A percentile compares a stretch with the other conserved stretches of the same genome.
Evolutionary conservation across 2,329 filamentous ascomycete species (phyloP).

Genomic region (Dactylellina drechsleri): DNA sequence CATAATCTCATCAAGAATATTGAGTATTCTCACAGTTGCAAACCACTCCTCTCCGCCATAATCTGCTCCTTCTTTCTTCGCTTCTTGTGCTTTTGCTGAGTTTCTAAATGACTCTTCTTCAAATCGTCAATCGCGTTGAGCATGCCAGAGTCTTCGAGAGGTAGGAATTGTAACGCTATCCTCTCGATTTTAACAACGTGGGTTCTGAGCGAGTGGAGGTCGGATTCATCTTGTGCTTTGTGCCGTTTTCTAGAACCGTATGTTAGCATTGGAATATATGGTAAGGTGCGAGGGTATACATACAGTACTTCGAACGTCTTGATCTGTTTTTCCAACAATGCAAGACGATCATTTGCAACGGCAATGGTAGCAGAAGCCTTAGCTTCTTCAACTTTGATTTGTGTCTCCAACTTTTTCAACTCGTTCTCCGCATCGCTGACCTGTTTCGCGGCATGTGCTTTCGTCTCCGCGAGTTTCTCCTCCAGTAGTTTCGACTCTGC

Average conservation of each 20-base stretch:
- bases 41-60: constrained; percentile 44
- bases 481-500: constrained; percentile 19
- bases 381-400: constrained; percentile 48
- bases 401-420: constrained; percentile 46
- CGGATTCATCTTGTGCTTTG: constrained; percentile 48
- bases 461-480: constrained; percentile 33
- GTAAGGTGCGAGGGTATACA: constrained; percentile 1
- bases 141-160: constrained; percentile 52
- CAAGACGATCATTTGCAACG: constrained; percentile 32
- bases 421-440: constrained; percentile 36
- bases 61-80: constrained; percentile 49
- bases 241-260: constrained; percentile 40
- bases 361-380: constrained; percentile 44
- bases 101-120: constrained; percentile 48
- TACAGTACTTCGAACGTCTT: constrained; percentile 48
- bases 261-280: neutral
- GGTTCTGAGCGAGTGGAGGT: constrained; percentile 38
- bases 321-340: constrained; percentile 43
- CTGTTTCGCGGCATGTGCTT: constrained; percentile 33
- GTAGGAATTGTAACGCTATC: constrained; percentile 48
- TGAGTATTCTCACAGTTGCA: constrained; percentile 36
- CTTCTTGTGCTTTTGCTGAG: constrained; percentile 53
- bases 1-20: constrained; percentile 22
- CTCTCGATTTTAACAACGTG: constrained; percentile 52
- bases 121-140: constrained; percentile 50